Base-by-base conservation (phyloP, 164 flowering plant species). In the Aristolochia californica region DNA sequence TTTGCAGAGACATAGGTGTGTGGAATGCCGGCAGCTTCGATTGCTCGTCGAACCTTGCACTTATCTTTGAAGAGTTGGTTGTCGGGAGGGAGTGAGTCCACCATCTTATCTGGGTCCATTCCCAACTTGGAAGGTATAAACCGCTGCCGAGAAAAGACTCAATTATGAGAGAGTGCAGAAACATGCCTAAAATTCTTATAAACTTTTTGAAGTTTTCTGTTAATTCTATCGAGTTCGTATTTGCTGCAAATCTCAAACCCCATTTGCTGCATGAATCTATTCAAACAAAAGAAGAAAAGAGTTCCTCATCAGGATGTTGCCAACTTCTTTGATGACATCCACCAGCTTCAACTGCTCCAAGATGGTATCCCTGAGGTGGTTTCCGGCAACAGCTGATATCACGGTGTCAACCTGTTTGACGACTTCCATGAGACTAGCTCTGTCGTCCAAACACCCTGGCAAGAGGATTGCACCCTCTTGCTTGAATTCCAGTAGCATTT, bases 261-360 rank as follows among this genome's bases (percentile, higher is more conserved):
- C 53, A 49, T 16, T 16, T 15, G 14, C 17, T 4, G 17, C 20
- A 28, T 9, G 7, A 4, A 26, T 43, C 14, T 7, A 44, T 44
- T 14, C 13, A 27, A 24, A 24, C 14, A 30, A 16, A 18, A 43
- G 8, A 17, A 15, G 2, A 21, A 16, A 5, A 26, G 26, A n/a
- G 40, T 15, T 34, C 9, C 45, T 30, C 23, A 56, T 47, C 58
- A 38, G 38, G 48, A 56, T 56, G 0, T 56, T 38, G 44, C 58
- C 58, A 9, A 24, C 47, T 40, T 56, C 45, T 40, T 56, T 56
- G 47, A 56, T 34, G 44, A 56, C 45, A 13, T 56, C 58, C 16
- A 56, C 58, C 20, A 56, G 45, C 58, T 56, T 56, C 44, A 56
- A 40, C 58, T 56, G 58, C 24, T 56, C 58, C 47, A 38, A 24